Conservation (phyloP, 2,329 filamentous ascomycete genomes). For the Sclerotinia sclerotiorum region DNA sequence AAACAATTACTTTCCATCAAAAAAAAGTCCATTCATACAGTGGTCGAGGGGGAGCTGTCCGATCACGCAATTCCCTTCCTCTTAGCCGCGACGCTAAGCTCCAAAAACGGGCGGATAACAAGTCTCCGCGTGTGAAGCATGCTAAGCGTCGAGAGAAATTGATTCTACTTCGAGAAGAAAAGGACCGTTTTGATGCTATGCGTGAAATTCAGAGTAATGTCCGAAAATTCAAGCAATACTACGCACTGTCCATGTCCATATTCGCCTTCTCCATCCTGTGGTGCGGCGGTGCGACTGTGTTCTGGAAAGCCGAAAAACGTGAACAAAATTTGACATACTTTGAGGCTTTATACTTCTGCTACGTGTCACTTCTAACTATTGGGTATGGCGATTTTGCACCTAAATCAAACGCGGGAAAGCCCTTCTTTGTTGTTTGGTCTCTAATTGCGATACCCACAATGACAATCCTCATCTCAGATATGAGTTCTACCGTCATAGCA, state of each 20-base stretch:
- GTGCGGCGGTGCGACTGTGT: conserved; percentile 64
- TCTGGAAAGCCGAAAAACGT: conserved; percentile 58
- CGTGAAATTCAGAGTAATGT: conserved; percentile 60
- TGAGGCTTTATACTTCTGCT: conserved; percentile 67
- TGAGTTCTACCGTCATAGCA: conserved; percentile 63
- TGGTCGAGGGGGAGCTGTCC: conserved; percentile 37
- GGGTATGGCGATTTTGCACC: conserved; percentile 69
- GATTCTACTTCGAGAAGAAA: conserved; percentile 56
- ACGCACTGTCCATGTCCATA: conserved; percentile 56
- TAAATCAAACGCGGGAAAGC: conserved; percentile 62
- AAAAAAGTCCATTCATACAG: conserved; percentile 29
- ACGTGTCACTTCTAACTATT: conserved; percentile 65
- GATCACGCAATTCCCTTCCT: conserved; percentile 25
- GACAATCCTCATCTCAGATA: conserved; percentile 64
- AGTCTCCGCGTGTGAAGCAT: conserved; percentile 24
- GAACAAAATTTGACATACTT: conserved; percentile 60
- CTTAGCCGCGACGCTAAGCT: conserved; percentile 37
- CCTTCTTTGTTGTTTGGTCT: conserved; percentile 71
- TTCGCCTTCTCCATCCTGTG: conserved; percentile 62
- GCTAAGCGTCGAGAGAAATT: conserved; percentile 44
- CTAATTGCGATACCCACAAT: conserved; percentile 68
- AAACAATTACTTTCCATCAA: conserved; percentile 42
- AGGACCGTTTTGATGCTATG: conserved; percentile 65
- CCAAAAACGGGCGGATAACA: conserved; percentile 27
- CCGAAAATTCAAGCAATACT: conserved; percentile 60